Evolutionary conservation across 768 basidiomycete species (phyloP), one percentile per base, ranked within the genome.

Genomic region (Leccinum rimulosum): DNA sequence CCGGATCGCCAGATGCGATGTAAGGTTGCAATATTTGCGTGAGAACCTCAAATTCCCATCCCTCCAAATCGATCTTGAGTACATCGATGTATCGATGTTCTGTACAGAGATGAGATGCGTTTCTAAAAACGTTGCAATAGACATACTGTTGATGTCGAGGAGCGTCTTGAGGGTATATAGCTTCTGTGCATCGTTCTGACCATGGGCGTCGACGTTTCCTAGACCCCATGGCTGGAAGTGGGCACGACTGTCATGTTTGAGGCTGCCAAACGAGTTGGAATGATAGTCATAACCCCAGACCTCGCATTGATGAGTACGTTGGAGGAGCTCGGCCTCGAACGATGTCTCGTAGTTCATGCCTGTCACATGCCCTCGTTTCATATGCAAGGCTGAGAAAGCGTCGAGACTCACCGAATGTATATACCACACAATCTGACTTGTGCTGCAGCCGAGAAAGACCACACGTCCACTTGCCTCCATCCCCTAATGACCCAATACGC

Each of bases 401-500:
- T 1, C 15, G 6, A 47, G 47, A 51, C 66, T 64, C 65, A 84
- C 85, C 86, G 54, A 87, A 77, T 3, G 84, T 83, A 61, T 88
- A 88, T 54, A 88, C 72, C 50, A 86, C 69, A 64, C 86, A 87
- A 50, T 82, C 75, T 22, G 70, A 71, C 69, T 86, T 86, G 53
- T 80, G 73, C 54, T 74, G 73, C 6, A 88, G 71, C 3, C 81
- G 76, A 25, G 82, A 82, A 27, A 87, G 66, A 2, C 87, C 87
- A 64, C 87, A 88, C 15, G 85, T 77, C 83, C 84, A 88, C 72
- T 88, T 88, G 14, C 87, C 86, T 14, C 87, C 86, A 66, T 87
- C 86, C 17, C 85, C 85, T 9, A 88, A 71, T 14, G 79, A 75
- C 43, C 79, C 79, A 53, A 80, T 57, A 22, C 79, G 78, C 60